Conservation (phyloP, 2,329 filamentous ascomycete species). For the Neophaeococcomyces aloes region DNA sequence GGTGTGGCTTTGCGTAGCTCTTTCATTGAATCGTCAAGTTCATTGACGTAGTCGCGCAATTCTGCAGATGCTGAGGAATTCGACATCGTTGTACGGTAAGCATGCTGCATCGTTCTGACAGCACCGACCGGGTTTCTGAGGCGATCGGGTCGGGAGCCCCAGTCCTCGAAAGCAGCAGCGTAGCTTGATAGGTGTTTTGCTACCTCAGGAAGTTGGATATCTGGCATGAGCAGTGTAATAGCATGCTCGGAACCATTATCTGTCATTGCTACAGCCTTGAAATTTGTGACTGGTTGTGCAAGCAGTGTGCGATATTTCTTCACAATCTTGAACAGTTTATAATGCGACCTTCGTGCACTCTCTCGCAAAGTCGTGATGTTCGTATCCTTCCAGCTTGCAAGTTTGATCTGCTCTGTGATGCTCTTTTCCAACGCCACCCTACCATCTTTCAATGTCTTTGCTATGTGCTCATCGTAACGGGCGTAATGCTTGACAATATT, state of each 20-base stretch:
- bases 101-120: conserved; percentile 60
- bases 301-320: conserved; percentile 78
- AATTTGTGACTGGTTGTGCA: conserved; percentile 59
- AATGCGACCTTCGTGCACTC: conserved; percentile 80
- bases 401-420: conserved; percentile 81
- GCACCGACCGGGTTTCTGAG: conserved; percentile 62
- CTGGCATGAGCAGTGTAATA: no score
- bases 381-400: conserved; percentile 96
- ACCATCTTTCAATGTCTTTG: conserved; percentile 56
- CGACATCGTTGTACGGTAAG: conserved; percentile 44
- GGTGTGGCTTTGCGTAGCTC: conserved; percentile 80
- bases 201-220: no score
- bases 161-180: conserved; percentile 23
- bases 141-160: conserved; percentile 46
- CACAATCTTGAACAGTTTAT: conserved; percentile 83
- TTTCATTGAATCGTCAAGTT: conserved; percentile 56
- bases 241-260: no score
- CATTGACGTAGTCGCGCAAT: conserved; percentile 57
- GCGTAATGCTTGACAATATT: conserved; percentile 70
- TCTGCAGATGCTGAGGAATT: conserved; percentile 48
- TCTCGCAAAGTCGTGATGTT: conserved; percentile 84
- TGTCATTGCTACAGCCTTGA: no score
- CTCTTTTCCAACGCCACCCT: conserved; percentile 72
- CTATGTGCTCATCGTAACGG: conserved; percentile 57
- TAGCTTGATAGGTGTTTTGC: conserved; percentile 23